Evolutionary conservation across 2,329 filamentous ascomycete genomes (phyloP).

Genomic region (Trichoderma brevicompactum): DNA sequence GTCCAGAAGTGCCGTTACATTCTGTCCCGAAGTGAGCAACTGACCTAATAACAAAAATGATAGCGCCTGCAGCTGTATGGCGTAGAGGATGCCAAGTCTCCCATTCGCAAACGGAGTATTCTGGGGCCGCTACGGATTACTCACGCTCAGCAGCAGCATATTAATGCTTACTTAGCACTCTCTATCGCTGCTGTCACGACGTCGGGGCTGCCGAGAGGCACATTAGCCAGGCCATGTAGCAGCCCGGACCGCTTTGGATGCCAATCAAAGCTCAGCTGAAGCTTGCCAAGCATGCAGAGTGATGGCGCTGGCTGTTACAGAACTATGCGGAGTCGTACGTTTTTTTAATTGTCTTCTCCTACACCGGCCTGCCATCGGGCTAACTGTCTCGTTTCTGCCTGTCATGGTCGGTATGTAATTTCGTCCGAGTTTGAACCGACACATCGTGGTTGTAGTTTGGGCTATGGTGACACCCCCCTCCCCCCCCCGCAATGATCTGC

Average conservation of each 20-base stretch:
- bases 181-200: background rate
- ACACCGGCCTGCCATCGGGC: background rate
- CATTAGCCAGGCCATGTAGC: background rate
- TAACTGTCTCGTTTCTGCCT: background rate
- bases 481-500: slow-evolving; percentile 11
- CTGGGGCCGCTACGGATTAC: background rate
- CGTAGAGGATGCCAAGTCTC: background rate
- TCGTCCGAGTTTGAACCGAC: background rate
- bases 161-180: background rate
- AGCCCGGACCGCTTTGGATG: background rate
- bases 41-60: background rate
- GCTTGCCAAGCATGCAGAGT: background rate
- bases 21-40: background rate
- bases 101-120: background rate
- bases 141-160: background rate
- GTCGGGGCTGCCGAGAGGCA: slow-evolving; percentile 5
- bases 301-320: background rate
- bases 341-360: background rate
- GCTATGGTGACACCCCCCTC: background rate
- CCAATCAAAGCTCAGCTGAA: background rate
- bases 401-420: background rate
- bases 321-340: background rate
- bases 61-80: background rate
- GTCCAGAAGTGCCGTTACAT: slow-evolving; percentile 1
- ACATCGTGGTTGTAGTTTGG: background rate